Evolutionary conservation across 352 stramenopile species (phyloP).

Genomic region (Globisporangium mamillatum): DNA sequence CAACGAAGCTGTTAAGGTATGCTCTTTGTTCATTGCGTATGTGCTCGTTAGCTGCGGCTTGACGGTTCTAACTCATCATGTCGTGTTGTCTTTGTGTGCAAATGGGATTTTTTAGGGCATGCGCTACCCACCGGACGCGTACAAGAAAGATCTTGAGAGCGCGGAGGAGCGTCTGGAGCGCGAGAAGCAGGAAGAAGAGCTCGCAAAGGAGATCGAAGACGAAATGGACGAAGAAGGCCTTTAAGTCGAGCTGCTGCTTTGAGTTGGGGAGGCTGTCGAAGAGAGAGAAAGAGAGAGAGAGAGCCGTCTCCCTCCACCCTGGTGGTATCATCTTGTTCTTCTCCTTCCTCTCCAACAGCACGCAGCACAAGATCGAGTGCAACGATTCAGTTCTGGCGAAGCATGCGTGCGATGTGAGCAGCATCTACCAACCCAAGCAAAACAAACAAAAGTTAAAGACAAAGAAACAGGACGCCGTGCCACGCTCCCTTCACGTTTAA

Average conservation of each 20-base stretch:
- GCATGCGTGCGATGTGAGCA: neutral
- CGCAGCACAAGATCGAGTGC: neutral
- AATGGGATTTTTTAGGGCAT: slow-evolving; percentile 61
- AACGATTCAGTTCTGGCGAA: neutral
- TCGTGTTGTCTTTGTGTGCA: neutral
- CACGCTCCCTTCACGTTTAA: neutral
- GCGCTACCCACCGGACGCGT: slow-evolving; percentile 96
- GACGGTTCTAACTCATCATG: neutral
- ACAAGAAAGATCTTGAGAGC: slow-evolving; percentile 96
- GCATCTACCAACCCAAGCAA: neutral
- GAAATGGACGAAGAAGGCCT: slow-evolving; percentile 92
- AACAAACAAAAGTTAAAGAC: neutral
- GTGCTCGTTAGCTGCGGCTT: neutral
- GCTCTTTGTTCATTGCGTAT: neutral
- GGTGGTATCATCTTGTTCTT: neutral
- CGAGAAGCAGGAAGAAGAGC: slow-evolving; percentile 92
- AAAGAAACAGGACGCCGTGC: neutral
- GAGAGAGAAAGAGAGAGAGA: neutral
- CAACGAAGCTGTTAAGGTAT: slow-evolving; percentile 96
- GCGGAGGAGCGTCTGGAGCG: slow-evolving; percentile 89
- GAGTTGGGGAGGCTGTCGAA: neutral
- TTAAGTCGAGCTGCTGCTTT: slow-evolving; percentile 21
- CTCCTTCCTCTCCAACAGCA: neutral
- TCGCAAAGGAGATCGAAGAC: slow-evolving; percentile 97
- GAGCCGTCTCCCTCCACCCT: neutral